Evolutionary conservation across 2,329 filamentous ascomycete species (phyloP).

Genomic region (Verticillium longisporum): DNA sequence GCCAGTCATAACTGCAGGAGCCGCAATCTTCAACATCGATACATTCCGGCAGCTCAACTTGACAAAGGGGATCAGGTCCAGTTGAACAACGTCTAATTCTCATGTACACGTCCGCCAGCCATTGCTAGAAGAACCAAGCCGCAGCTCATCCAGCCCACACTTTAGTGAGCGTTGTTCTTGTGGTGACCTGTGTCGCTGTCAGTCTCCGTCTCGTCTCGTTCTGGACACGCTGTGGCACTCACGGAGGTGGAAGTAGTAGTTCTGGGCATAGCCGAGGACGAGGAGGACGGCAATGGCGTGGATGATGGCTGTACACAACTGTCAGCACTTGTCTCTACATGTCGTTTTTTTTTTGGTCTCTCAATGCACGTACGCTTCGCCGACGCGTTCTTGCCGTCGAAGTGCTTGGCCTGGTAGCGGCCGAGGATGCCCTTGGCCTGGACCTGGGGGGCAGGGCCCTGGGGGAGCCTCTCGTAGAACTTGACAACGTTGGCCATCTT

Average conservation of each 20-base stretch:
- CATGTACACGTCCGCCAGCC: constrained; percentile 13
- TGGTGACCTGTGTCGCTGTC: constrained; percentile 69
- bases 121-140: constrained; percentile 8
- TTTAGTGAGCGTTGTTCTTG: constrained; percentile 99
- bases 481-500: constrained; percentile 97
- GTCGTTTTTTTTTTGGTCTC: background rate
- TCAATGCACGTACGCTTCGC: constrained; percentile 66
- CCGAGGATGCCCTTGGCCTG: constrained; percentile 78
- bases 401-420: constrained; percentile 87
- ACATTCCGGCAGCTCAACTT: background rate
- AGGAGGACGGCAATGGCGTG: constrained; percentile 77
- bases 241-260: constrained; percentile 99
- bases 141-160: constrained; percentile 1
- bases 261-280: constrained; percentile 84
- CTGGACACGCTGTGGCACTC: constrained; percentile 34
- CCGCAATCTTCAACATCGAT: background rate
- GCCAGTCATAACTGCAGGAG: too few relatives aligned
- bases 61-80: constrained; percentile 3
- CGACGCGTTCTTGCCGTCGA: constrained; percentile 80
- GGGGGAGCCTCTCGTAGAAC: constrained; percentile 98
- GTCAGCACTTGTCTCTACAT: background rate
- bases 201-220: constrained; percentile 1
- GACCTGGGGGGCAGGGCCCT: constrained; percentile 77
- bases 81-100: constrained; percentile 11
- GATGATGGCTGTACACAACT: constrained; percentile 61